A percentile compares a stretch with the other conserved stretches of the same genome.
phyloP scores from a whole-genome alignment of 176 grass and related monocot species.

The Oryza brachyantha region DNA sequence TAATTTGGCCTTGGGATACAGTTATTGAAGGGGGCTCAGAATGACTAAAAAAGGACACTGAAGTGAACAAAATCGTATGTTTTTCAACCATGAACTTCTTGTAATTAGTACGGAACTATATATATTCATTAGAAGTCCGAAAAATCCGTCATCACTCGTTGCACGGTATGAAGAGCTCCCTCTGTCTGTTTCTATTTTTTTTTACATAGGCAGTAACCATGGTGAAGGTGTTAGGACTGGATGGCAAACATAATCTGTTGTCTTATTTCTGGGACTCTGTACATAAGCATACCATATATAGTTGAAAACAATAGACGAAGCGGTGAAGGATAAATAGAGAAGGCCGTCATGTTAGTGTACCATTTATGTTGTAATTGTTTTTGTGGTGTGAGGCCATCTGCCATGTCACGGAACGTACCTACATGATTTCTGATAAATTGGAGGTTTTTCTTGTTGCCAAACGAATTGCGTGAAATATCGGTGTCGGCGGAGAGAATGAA shows the following conservation, averaged over 20 bases:
- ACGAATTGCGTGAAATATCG: background rate
- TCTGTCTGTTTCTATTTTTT: background rate
- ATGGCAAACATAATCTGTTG: background rate
- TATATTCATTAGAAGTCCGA: background rate
- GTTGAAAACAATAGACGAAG: constrained; percentile 21
- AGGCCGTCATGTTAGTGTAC: background rate
- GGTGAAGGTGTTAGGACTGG: background rate
- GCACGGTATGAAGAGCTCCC: constrained; percentile 16
- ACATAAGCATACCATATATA: constrained; percentile 31
- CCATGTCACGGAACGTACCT: background rate
- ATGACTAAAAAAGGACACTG: constrained; percentile 33
- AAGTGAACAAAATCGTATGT: constrained; percentile 26
- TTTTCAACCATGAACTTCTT: constrained; percentile 5
- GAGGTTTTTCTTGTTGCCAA: background rate
- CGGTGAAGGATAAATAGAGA: constrained; percentile 13
- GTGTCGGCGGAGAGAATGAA: background rate
- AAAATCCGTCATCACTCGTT: background rate
- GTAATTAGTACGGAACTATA: background rate
- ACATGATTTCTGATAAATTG: background rate
- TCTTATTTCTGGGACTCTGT: constrained; percentile 36
- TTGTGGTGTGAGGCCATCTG: constrained; percentile 7
- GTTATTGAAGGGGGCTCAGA: constrained; percentile 35
- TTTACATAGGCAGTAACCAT: background rate
- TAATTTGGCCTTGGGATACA: constrained; percentile 9
- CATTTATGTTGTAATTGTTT: constrained; percentile 16